phyloP scores from a whole-genome alignment of 192 early-diverging fungal genomes.

The Coemansia sp. region DNA sequence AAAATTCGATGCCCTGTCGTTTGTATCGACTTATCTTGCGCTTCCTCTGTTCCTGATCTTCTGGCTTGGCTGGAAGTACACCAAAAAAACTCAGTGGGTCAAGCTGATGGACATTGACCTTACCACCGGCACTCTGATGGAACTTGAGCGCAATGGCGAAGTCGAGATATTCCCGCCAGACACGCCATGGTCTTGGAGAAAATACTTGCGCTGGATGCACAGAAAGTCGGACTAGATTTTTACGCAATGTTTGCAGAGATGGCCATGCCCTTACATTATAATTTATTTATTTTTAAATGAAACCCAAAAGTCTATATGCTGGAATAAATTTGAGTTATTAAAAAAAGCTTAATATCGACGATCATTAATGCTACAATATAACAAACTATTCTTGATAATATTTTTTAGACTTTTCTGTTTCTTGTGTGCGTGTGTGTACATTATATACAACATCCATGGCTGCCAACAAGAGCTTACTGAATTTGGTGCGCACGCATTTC shows the following conservation, averaged over 20 bases:
- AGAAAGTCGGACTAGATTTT: conserved; percentile 23
- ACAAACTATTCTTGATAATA: no score
- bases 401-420: no score
- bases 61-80: conserved; percentile 64
- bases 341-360: no score
- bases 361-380: no score
- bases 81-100: conserved; percentile 61
- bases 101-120: conserved; percentile 66
- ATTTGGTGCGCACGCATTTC: conserved; percentile 34
- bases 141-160: conserved; percentile 45
- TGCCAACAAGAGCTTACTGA: background rate
- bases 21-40: conserved; percentile 66
- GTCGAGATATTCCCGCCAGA: conserved; percentile 26
- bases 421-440: background rate
- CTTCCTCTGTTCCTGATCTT: conserved; percentile 65
- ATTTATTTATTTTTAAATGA: no score
- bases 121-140: conserved; percentile 31
- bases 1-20: conserved; percentile 50
- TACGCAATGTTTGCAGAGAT: no score
- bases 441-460: background rate
- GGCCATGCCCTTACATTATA: no score
- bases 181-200: conserved; percentile 14
- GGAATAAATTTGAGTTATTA: no score
- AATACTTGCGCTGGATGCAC: conserved; percentile 32
- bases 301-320: no score